phyloP scores from a whole-genome alignment of 1,284 basidiomycete species.

The Salmacisia buchloeana region DNA sequence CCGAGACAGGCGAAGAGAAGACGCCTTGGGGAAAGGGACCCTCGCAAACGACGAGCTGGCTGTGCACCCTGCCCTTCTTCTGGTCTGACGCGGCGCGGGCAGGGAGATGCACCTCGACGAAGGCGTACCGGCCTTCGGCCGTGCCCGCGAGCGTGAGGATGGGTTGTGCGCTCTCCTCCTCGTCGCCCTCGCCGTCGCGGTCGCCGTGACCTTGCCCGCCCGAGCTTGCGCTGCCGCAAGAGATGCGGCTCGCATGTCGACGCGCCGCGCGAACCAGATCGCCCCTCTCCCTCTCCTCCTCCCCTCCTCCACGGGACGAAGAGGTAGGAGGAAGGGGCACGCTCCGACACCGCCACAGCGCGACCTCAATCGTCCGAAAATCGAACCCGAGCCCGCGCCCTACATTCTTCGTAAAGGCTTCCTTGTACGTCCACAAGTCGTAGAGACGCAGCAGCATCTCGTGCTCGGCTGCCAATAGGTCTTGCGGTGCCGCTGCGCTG shows the following conservation, averaged over 20 bases:
- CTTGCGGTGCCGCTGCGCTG: too few relatives aligned
- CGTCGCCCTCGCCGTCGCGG: background rate
- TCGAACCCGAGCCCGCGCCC: constrained; percentile 45
- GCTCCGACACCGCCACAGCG: constrained; percentile 13
- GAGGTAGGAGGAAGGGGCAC: background rate
- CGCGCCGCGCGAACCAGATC: background rate
- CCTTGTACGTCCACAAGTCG: constrained; percentile 47
- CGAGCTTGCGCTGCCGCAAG: background rate
- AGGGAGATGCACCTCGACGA: constrained; percentile 23
- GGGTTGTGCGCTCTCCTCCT: background rate
- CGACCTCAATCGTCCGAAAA: constrained; percentile 30
- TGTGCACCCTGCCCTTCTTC: background rate
- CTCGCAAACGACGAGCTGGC: constrained; percentile 17
- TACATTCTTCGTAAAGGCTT: constrained; percentile 44
- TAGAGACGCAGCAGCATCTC: constrained; percentile 25
- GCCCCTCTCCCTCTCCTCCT: background rate
- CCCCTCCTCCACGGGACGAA: background rate
- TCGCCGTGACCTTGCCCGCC: background rate
- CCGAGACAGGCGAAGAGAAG: background rate
- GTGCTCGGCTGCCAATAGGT: background rate
- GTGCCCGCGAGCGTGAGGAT: constrained; percentile 13
- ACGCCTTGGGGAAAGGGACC: constrained; percentile 7
- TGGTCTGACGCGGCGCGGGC: background rate
- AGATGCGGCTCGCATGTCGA: constrained; percentile 1
- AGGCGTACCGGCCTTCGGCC: constrained; percentile 13